These are phyloP conservation scores for Komagataella pseudopastoris DNA, from an alignment of 805 yeast species.

Conservation along the genomic window DNA sequence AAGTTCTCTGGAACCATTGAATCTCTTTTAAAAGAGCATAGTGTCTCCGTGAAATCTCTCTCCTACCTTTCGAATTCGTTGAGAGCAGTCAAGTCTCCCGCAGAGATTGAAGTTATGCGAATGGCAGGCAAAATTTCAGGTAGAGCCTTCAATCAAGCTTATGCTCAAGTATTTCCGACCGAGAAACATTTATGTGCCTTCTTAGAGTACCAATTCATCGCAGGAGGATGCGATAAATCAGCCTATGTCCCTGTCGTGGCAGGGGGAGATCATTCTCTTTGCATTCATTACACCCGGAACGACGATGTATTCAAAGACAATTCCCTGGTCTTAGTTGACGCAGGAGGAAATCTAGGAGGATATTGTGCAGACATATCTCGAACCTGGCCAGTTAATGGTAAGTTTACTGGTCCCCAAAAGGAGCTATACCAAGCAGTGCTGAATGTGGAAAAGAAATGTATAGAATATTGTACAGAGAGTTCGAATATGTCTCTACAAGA, in stretches of 20 bases:
- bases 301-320: conserved; percentile 67
- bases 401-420: conserved; percentile 62
- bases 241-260: conserved; percentile 97
- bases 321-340: conserved; percentile 86
- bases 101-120: conserved; percentile 71
- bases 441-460: conserved; percentile 68
- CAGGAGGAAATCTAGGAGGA: conserved; percentile 89
- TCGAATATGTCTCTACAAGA: conserved; percentile 49
- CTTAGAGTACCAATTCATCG: conserved; percentile 68
- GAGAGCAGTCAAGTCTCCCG: conserved; percentile 61
- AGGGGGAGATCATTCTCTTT: conserved; percentile 78
- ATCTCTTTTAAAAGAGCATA: conserved; percentile 12
- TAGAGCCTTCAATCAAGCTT: conserved; percentile 74
- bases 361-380: conserved; percentile 93
- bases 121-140: conserved; percentile 75
- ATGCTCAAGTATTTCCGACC: conserved; percentile 45
- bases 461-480: conserved; percentile 47
- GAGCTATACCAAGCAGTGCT: conserved; percentile 85
- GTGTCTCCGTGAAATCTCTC: conserved; percentile 29
- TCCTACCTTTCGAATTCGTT: conserved; percentile 27
- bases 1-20: conserved; percentile 6
- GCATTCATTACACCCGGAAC: conserved; percentile 88
- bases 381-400: conserved; percentile 84
- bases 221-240: conserved; percentile 79
- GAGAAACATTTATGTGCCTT: conserved; percentile 74